These are phyloP conservation scores for Pseudocercospora fuligena DNA, from an alignment of 2,329 filamentous ascomycete species.

Conservation along the genomic window DNA sequence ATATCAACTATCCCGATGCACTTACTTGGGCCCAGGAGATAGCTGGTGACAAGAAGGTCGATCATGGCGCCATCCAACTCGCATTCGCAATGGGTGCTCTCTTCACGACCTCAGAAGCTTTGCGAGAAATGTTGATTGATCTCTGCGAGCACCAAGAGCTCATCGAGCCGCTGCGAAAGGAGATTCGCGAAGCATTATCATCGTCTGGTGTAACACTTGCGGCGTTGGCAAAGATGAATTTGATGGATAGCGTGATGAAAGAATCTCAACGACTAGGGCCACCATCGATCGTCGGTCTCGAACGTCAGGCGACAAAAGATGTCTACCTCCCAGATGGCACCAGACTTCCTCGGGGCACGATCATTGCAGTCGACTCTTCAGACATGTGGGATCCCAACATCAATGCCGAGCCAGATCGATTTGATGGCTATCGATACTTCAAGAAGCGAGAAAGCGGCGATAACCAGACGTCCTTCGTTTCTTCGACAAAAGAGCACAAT, in stretches of 20 bases:
- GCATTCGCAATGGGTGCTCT: not conserved
- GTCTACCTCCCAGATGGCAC: not conserved
- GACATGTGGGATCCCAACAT: not conserved
- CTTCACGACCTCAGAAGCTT: not conserved
- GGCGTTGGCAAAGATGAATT: not conserved
- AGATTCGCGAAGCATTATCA: not conserved
- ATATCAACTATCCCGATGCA: not conserved
- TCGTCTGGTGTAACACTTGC: not conserved
- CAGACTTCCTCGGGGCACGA: not conserved
- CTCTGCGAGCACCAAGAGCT: not conserved
- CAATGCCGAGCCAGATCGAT: not conserved
- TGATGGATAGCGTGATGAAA: not conserved
- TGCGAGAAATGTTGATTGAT: not conserved
- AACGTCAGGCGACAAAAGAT: not conserved
- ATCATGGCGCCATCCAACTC: not conserved
- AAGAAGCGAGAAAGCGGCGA: not conserved
- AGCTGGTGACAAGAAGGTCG: not conserved
- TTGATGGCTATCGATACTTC: not conserved
- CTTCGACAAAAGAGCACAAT: conserved; percentile 30
- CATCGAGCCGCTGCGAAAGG: not conserved
- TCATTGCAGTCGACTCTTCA: not conserved
- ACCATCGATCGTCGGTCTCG: not conserved
- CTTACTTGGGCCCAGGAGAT: not conserved
- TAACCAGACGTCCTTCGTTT: not conserved
- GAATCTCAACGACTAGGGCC: not conserved